These are phyloP conservation scores for Xylariaceae sp. DNA, from an alignment of 2,329 filamentous ascomycete genomes.

Conservation along the genomic window DNA sequence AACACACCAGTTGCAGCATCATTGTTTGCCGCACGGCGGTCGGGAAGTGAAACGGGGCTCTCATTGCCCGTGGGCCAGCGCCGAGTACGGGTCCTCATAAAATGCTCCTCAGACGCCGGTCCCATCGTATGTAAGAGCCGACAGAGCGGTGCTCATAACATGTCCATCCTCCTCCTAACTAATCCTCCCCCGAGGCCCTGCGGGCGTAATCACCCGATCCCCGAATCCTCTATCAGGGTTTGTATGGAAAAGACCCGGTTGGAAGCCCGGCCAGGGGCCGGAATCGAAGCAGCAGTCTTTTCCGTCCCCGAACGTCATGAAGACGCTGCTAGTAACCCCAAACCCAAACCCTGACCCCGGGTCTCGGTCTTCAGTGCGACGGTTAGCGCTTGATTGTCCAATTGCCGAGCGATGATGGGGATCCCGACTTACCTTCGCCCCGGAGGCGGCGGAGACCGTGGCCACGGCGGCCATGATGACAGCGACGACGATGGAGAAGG, in stretches of 20 bases:
- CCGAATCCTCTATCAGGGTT: constrained; percentile 11
- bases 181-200: constrained; percentile 8
- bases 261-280: constrained; percentile 7
- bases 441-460: constrained; percentile 14
- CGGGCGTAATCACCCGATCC: constrained; percentile 15
- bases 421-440: constrained; percentile 17
- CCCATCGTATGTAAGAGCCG: constrained; percentile 11
- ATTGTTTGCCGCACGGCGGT: constrained; percentile 13
- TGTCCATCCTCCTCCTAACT: constrained; percentile 11
- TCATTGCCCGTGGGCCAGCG: constrained; percentile 11
- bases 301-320: constrained; percentile 16
- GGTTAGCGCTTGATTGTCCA: neutral
- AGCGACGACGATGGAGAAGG: constrained; percentile 23
- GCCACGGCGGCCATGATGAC: constrained; percentile 23
- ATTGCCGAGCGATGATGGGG: neutral
- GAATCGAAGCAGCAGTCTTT: constrained; percentile 1
- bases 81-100: constrained; percentile 20
- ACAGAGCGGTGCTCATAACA: constrained; percentile 21
- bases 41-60: constrained; percentile 10
- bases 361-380: constrained; percentile 1
- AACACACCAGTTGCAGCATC: constrained; percentile 19
- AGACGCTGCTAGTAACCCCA: constrained; percentile 1
- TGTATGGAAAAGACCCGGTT: constrained; percentile 9
- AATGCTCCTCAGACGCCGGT: constrained; percentile 14
- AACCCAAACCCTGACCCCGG: constrained; percentile 3